Evolutionary conservation across 2,329 filamentous ascomycete genomes (phyloP).

Genomic region (Tolypocladium nubicola): DNA sequence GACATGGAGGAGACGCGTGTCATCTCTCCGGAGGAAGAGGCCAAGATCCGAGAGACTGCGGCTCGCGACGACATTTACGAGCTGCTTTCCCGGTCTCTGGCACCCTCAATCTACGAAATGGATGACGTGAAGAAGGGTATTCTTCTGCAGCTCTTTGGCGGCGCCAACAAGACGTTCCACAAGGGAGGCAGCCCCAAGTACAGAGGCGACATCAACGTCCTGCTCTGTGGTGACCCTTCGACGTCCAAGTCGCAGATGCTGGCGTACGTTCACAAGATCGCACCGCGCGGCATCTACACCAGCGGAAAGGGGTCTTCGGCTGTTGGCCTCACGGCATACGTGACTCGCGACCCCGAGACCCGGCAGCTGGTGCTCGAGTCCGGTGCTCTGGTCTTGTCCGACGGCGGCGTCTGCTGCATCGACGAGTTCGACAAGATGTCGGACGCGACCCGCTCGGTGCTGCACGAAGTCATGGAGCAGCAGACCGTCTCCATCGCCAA

Average conservation of each 20-base stretch:
- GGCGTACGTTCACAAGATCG: slow-evolving; percentile 94
- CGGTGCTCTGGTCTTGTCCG: slow-evolving; percentile 66
- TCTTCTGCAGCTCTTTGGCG: slow-evolving; percentile 88
- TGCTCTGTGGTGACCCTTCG: slow-evolving; percentile 93
- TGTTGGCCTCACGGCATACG: slow-evolving; percentile 71
- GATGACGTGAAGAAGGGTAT: slow-evolving; percentile 99
- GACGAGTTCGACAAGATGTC: slow-evolving; percentile 86
- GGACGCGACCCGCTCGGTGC: slow-evolving; percentile 65
- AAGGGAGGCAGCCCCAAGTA: slow-evolving; percentile 95
- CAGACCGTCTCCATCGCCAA: slow-evolving; percentile 79
- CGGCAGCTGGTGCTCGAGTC: slow-evolving; percentile 73
- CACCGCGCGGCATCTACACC: slow-evolving; percentile 75
- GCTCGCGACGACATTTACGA: slow-evolving; percentile 84
- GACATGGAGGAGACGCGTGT: slow-evolving; percentile 75
- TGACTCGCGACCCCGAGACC: slow-evolving; percentile 71
- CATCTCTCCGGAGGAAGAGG: slow-evolving; percentile 76
- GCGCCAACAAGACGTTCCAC: slow-evolving; percentile 95
- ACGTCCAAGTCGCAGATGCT: slow-evolving; percentile 94
- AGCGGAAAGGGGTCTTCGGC: slow-evolving; percentile 74
- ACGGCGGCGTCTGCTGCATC: slow-evolving; percentile 76
- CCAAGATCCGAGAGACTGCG: slow-evolving; percentile 74
- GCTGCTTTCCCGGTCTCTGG: slow-evolving; percentile 77
- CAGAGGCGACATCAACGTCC: slow-evolving; percentile 91
- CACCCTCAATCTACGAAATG: slow-evolving; percentile 94
- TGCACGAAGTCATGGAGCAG: slow-evolving; percentile 84